Base-by-base conservation (phyloP, 805 yeast genomes). In the Kregervanrija delftensis region DNA sequence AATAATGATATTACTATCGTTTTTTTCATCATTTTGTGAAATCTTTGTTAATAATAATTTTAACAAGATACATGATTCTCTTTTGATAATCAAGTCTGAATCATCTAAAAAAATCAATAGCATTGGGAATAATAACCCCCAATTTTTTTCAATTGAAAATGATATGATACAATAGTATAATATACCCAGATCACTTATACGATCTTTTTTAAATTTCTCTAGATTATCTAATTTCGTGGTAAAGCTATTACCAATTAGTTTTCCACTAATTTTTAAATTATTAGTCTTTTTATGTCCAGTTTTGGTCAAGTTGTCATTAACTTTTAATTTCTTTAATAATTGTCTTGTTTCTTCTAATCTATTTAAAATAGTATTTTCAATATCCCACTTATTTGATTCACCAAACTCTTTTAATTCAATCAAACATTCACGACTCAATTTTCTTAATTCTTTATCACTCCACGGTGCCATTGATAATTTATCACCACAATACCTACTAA, bases 101-200 rank as follows among this genome's bases (percentile, higher is more conserved):
- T 61, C 63, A 42, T 63, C 67, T 30, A 63, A 43, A 28, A 54
- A 59, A 28, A 50, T 44, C 16, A 63, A 49, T 10, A 59, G 16
- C 11, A 58, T 34, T 4, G 65, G 64, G 10, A 63, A 34, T 2
- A 63, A 42, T 14, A 49, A 33, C 13, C 54, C 47, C 65, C 66
- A 63, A 16, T 55, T 44, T 11, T 9, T 5, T 17, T 57, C 60
- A 9, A 61, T 33, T 2, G 28, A 22, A 22, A 22, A 42, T 45
- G 13, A 16, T 13, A 1, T 35, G 35, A 11, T 12, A 13, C 14
- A 8, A 45, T 35, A 6, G 22, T 41, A 39, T 1, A 50, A 12
- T 13, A 36, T 22, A 9, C 51, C 53, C 4, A 50, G n/a, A 11
- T 22, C 42, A 1, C 30, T 33, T 11, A 57, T 40, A 40, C 54